phyloP scores from a whole-genome alignment of 306 rosid genomes.

The Benincasa hispida region DNA sequence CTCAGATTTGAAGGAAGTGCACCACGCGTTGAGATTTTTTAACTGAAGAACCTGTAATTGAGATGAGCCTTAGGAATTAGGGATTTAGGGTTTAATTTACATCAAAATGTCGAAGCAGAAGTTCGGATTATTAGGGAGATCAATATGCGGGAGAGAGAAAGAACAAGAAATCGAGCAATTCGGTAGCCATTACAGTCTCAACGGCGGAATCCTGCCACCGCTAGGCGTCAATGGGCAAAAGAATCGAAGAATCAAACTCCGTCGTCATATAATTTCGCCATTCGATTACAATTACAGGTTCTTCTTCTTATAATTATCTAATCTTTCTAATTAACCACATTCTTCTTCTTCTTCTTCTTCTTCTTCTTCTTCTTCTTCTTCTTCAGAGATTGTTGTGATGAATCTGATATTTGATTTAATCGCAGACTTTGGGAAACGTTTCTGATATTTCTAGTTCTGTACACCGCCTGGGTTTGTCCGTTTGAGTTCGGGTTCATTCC shows the following conservation, averaged over 20 bases:
- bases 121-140: not conserved
- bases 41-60: no score
- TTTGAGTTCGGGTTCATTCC: conserved; percentile 71
- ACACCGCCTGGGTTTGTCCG: conserved; percentile 72
- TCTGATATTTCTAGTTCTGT: conserved; percentile 44
- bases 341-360: not conserved
- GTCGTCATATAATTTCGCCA: conserved; percentile 28
- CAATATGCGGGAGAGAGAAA: not conserved
- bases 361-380: not conserved
- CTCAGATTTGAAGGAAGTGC: not conserved
- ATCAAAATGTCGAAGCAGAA: not conserved
- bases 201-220: conserved; percentile 42
- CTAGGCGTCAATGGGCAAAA: conserved; percentile 27
- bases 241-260: conserved; percentile 18
- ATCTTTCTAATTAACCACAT: no score
- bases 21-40: no score
- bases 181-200: conserved; percentile 52
- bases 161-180: conserved; percentile 6
- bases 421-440: conserved; percentile 50
- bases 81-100: not conserved
- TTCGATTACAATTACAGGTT: conserved; percentile 34
- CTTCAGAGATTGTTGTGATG: not conserved
- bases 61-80: not conserved
- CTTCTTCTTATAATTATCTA: not conserved
- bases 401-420: not conserved